A percentile compares a stretch with the other conserved stretches of the same genome.
These are phyloP conservation scores for Furcasterigmium furcatum DNA, from an alignment of 2,329 filamentous ascomycete species.

Conservation along the genomic window DNA sequence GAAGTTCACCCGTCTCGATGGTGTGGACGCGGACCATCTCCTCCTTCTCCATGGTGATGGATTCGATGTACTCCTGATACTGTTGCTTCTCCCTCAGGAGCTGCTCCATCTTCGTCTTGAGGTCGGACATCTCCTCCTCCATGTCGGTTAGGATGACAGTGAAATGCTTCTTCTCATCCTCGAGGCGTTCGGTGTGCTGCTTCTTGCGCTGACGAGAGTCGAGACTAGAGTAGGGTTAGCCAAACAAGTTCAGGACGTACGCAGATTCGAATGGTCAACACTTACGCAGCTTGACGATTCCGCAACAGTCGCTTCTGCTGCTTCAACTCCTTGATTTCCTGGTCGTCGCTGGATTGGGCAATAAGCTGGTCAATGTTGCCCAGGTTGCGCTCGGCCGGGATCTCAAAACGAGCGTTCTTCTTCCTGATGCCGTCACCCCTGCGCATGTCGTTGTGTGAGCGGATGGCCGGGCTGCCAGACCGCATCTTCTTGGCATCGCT, in stretches of 20 bases:
- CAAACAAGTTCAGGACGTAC: constrained; percentile 6
- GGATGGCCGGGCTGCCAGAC: constrained; percentile 65
- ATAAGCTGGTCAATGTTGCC: constrained; percentile 95
- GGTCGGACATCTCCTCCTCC: constrained; percentile 70
- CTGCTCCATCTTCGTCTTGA: constrained; percentile 68
- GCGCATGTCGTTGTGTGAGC: constrained; percentile 72
- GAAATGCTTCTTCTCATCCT: constrained; percentile 94
- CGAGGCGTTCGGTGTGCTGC: constrained; percentile 93
- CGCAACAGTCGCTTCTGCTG: constrained; percentile 93
- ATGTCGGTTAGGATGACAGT: constrained; percentile 72
- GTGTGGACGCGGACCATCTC: constrained; percentile 87
- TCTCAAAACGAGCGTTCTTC: constrained; percentile 98
- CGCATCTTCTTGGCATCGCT: constrained; percentile 58
- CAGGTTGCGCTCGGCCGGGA: constrained; percentile 88
- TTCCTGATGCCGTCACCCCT: constrained; percentile 90
- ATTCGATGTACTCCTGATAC: constrained; percentile 71
- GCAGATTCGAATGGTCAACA: constrained; percentile 19
- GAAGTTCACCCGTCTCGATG: constrained; percentile 83
- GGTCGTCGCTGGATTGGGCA: constrained; percentile 80
- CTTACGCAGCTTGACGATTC: constrained; percentile 96
- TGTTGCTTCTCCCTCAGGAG: constrained; percentile 72
- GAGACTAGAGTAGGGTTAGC: constrained; percentile 64
- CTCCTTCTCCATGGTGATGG: constrained; percentile 81
- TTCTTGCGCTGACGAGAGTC: constrained; percentile 98
- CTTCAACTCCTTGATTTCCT: constrained; percentile 97